Evolutionary conservation across 2,329 filamentous ascomycete species (phyloP).

Genomic region (Phoma sp.): DNA sequence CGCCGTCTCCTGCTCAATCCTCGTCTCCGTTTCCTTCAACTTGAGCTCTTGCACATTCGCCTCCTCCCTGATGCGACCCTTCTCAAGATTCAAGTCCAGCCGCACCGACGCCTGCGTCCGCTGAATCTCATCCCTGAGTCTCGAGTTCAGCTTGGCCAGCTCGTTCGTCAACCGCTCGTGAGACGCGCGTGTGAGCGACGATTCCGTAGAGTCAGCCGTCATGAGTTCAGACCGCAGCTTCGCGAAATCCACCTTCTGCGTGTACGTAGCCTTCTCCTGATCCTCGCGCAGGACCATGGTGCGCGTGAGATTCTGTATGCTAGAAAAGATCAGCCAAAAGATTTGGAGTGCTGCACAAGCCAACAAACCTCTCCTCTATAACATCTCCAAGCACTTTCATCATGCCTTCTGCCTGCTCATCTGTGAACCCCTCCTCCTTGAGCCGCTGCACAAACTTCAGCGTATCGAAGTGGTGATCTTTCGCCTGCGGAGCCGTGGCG

Average conservation of each 20-base stretch:
- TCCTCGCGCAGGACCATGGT: constrained; percentile 98
- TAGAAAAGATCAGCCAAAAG: constrained; percentile 40
- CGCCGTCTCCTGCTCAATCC: constrained; percentile 97
- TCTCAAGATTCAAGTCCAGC: constrained; percentile 93
- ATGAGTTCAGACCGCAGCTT: constrained; percentile 95
- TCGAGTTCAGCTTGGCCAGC: constrained; percentile 88
- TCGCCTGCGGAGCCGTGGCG: constrained; percentile 64
- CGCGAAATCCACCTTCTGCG: constrained; percentile 95
- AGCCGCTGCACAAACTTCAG: constrained; percentile 94
- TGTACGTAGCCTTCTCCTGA: constrained; percentile 77
- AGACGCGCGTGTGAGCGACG: constrained; percentile 82
- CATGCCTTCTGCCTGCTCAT: constrained; percentile 95
- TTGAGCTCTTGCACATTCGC: constrained; percentile 96
- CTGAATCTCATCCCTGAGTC: constrained; percentile 90
- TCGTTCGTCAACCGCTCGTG: constrained; percentile 95
- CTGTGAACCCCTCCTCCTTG: constrained; percentile 90
- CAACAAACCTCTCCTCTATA: constrained; percentile 81
- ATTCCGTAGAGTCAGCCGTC: constrained; percentile 89
- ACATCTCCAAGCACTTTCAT: constrained; percentile 97
- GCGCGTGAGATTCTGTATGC: constrained; percentile 94
- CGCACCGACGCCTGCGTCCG: constrained; percentile 92
- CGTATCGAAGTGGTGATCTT: constrained; percentile 97
- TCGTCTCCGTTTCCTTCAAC: constrained; percentile 97
- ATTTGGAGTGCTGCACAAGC: neutral
- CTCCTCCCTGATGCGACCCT: constrained; percentile 94